Percentiles rank a stretch among this genome's conserved stretches.
These are phyloP conservation scores for Anisodus acutangulus DNA, from an alignment of 257 asterid species.

Conservation along the genomic window DNA sequence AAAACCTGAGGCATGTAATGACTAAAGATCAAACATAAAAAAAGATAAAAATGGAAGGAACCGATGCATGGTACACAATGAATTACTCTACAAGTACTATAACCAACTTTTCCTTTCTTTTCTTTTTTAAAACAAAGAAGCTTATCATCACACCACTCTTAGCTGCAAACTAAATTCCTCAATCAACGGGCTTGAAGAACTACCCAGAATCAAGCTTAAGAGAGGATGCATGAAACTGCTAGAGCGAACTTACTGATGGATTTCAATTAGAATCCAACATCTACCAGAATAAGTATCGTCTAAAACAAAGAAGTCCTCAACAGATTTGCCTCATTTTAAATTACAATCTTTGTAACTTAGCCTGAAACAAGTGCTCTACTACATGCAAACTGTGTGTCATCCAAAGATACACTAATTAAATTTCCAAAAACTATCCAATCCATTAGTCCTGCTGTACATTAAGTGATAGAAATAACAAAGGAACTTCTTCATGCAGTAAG, in stretches of 20 bases:
- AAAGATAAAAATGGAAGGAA: neutral
- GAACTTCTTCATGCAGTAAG: constrained; percentile 1
- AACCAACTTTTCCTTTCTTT: neutral
- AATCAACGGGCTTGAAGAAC: neutral
- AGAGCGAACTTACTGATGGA: neutral
- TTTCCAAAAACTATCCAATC: neutral
- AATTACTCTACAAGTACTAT: neutral
- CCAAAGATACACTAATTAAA: neutral
- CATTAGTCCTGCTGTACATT: neutral
- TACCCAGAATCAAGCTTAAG: neutral
- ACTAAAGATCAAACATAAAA: neutral
- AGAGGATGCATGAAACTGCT: neutral
- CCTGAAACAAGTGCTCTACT: neutral
- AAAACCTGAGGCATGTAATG: neutral
- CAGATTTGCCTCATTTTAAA: neutral
- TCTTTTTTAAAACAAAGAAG: neutral
- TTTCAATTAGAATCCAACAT: constrained; percentile 7
- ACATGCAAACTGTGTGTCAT: neutral
- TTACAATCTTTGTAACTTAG: neutral
- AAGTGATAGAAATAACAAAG: neutral
- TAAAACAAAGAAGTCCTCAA: neutral
- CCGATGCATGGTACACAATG: neutral
- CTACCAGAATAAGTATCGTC: neutral
- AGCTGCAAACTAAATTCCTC: neutral
- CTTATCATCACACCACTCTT: neutral